Base-by-base conservation (phyloP, 1,284 basidiomycete species). In the Baeospora myosura region DNA sequence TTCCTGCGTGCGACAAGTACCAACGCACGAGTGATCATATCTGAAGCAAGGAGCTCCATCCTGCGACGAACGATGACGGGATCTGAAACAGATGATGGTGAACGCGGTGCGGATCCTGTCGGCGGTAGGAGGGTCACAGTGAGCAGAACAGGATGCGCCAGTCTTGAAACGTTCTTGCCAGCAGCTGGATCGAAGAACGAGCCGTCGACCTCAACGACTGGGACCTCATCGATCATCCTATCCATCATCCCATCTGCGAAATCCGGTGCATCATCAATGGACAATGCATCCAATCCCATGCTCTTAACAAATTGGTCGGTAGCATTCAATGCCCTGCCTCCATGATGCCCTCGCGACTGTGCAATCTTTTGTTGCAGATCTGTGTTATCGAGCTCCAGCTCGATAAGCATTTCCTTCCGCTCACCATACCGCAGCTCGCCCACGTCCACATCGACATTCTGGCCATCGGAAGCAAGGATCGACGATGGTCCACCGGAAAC, bases 381-480 rank as follows among this genome's bases (percentile, higher is more conserved):
- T 42, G 68, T 66, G 54, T 89, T 87, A 57, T 91, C 85, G 43
- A 94, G 73, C 63, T 97, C 93, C 35, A 96, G 74, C 65, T 97
- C 93, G 45, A 97, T 76, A 17, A 97, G 71, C 76, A 97, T 89
- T 71, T 97, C 93, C 61, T 92, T 88, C 52, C 80, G 76, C 69
- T 96, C 92, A 25, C 91, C 92, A 56, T 88, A 93, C 41, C 89
- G 72, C 54, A 97, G 66, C 61, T 96, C 92, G 30, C 89, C 87
- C n/a, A 98, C 73, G 52, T 97, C 91, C 41, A 98, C 78, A 59
- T 98, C 94, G 28, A 95, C 90, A 55, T 97, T 84, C 55, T 89
- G 83, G 18, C 95, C 95, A 47, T 89, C 85, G 3, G 80, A 78
- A 2, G 88, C 80, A 25, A 97, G 73, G 59, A 98, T 86, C 1